Conservation (phyloP, 257 asterid species). For the Solanum virginianum region DNA sequence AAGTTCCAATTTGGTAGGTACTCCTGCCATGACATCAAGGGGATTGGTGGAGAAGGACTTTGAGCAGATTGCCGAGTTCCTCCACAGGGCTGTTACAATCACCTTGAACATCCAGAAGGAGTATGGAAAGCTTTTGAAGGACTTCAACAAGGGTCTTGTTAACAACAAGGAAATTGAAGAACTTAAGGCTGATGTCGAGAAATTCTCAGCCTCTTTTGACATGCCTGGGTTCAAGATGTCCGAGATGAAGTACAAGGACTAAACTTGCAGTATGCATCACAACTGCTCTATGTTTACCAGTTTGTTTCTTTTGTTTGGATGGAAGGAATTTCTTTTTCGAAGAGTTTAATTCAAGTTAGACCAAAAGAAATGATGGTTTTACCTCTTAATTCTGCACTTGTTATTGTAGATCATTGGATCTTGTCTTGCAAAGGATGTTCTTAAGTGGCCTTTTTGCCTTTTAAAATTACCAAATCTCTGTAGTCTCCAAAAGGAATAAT, state of each 20-base stretch:
- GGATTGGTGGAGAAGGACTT: constrained; percentile 96
- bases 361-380: background rate
- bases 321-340: background rate
- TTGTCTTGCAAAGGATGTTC: background rate
- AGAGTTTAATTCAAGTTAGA: background rate
- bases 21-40: constrained; percentile 99
- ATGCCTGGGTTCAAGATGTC: constrained; percentile 95
- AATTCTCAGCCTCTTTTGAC: constrained; percentile 70
- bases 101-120: constrained; percentile 91
- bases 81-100: constrained; percentile 71
- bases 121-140: constrained; percentile 83
- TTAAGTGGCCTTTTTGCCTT: background rate
- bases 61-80: constrained; percentile 91
- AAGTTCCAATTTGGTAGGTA: constrained; percentile 27
- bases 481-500: background rate
- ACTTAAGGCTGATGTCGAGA: constrained; percentile 88
- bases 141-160: constrained; percentile 89
- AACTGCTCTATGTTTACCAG: background rate
- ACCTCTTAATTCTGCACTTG: background rate
- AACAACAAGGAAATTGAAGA: constrained; percentile 83
- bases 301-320: background rate
- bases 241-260: constrained; percentile 90
- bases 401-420: background rate
- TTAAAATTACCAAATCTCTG: background rate
- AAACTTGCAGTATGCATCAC: background rate